These are phyloP conservation scores for Ambrosia hybrid DNA, from an alignment of 140 eudicot species.

Conservation along the genomic window DNA sequence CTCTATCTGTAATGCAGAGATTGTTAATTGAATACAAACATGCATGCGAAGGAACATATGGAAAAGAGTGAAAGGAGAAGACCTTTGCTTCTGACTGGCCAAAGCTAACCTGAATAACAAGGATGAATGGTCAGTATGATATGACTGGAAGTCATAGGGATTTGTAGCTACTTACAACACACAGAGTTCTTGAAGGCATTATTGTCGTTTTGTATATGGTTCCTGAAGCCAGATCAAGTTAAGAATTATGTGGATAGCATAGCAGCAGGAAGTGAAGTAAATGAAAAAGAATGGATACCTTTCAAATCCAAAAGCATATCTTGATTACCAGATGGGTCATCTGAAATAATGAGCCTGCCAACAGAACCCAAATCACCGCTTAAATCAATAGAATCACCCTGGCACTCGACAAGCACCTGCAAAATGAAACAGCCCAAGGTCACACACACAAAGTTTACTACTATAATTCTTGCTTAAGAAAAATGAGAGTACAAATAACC, in stretches of 20 bases:
- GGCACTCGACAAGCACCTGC: slow-evolving; percentile 98
- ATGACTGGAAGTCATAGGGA: neutral
- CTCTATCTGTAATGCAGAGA: slow-evolving; percentile 58
- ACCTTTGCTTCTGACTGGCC: slow-evolving; percentile 99
- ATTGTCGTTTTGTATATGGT: slow-evolving; percentile 82
- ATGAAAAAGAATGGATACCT: slow-evolving; percentile 41
- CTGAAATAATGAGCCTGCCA: slow-evolving; percentile 79
- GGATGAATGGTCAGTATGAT: neutral
- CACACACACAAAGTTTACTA: no score
- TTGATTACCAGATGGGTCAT: slow-evolving; percentile 50
- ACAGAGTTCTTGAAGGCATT: slow-evolving; percentile 87
- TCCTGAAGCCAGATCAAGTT: slow-evolving; percentile 44
- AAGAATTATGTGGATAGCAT: no score
- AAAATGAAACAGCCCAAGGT: neutral
- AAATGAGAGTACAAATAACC: no score
- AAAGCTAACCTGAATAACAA: slow-evolving; percentile 76
- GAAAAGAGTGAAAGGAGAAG: neutral
- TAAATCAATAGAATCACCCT: slow-evolving; percentile 91
- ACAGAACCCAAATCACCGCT: slow-evolving; percentile 98
- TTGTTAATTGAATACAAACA: no score
- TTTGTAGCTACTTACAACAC: slow-evolving; percentile 60
- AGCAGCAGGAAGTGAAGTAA: neutral
- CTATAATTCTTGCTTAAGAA: no score
- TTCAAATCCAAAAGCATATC: slow-evolving; percentile 87
- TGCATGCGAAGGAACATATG: no score